These are phyloP conservation scores for Salix koriyanagi DNA, from an alignment of 345 rosid genomes.

Conservation along the genomic window DNA sequence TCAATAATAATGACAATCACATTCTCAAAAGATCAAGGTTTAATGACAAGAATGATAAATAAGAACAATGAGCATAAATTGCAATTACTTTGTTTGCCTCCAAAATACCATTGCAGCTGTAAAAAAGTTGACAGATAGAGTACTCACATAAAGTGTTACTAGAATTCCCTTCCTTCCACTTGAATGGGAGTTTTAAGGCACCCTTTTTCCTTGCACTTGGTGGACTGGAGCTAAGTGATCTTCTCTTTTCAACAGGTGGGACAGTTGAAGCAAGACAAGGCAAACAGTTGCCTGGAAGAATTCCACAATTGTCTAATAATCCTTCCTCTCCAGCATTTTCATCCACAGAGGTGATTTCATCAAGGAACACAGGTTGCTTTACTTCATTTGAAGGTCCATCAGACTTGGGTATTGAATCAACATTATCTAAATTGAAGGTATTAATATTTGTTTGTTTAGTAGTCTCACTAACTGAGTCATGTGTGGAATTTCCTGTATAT, in stretches of 20 bases:
- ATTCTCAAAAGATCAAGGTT: not conserved
- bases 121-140: not conserved
- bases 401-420: slow-evolving; percentile 24
- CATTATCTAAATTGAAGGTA: slow-evolving; percentile 25
- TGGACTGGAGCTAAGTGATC: slow-evolving; percentile 29
- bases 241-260: slow-evolving; percentile 27
- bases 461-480: slow-evolving; percentile 27
- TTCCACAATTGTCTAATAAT: slow-evolving; percentile 29
- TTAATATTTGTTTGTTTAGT: slow-evolving; percentile 27
- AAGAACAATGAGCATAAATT: not conserved
- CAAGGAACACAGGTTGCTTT: slow-evolving; percentile 49
- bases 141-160: slow-evolving; percentile 21
- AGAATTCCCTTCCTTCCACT: slow-evolving; percentile 29
- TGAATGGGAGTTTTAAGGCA: slow-evolving; percentile 25
- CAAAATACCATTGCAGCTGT: not conserved
- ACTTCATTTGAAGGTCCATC: slow-evolving; percentile 17
- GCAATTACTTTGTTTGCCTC: not conserved
- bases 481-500: slow-evolving; percentile 33
- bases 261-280: slow-evolving; percentile 32
- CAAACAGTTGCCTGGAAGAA: slow-evolving; percentile 29
- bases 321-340: slow-evolving; percentile 23
- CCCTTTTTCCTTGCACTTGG: slow-evolving; percentile 29
- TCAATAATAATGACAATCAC: not conserved
- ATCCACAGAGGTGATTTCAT: slow-evolving; percentile 43
- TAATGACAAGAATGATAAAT: not conserved